phyloP scores from a whole-genome alignment of 2,329 filamentous ascomycete genomes.

The Byssochlamys sp. region DNA sequence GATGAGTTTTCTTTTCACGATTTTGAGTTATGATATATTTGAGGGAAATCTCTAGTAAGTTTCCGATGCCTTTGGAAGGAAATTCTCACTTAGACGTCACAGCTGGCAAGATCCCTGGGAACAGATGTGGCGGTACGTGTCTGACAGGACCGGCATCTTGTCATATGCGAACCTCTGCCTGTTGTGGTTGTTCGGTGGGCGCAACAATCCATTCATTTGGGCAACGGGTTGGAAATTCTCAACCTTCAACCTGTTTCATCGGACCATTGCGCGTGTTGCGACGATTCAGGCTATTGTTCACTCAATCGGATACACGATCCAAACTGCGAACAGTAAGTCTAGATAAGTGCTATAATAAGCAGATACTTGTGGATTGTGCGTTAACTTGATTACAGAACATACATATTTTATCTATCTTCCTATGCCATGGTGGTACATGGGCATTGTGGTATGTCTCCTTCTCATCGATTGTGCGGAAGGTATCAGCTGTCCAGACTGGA shows the following conservation, averaged over 20 bases:
- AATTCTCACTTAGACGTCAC: background rate
- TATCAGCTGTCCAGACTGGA: background rate
- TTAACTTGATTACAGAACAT: constrained; percentile 1
- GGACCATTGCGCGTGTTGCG: constrained; percentile 54
- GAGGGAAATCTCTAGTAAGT: constrained; percentile 41
- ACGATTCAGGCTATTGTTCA: constrained; percentile 55
- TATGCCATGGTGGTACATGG: constrained; percentile 12
- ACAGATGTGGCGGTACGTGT: constrained; percentile 47
- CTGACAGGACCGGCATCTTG: constrained; percentile 56
- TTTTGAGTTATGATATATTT: constrained; percentile 38
- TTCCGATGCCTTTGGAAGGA: too few relatives aligned
- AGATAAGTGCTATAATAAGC: background rate
- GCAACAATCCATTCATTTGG: constrained; percentile 59
- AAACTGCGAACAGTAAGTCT: constrained; percentile 14
- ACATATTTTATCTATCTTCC: constrained; percentile 9
- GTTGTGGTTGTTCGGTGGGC: constrained; percentile 57
- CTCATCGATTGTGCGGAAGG: background rate
- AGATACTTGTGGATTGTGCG: background rate
- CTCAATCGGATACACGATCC: constrained; percentile 48
- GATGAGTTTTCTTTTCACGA: constrained; percentile 36
- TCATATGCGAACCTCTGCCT: constrained; percentile 55
- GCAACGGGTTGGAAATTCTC: constrained; percentile 60
- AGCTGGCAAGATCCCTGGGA: constrained; percentile 7
- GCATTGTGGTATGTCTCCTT: constrained; percentile 13
- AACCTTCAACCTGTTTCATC: constrained; percentile 59